Conservation (phyloP, 2,329 filamentous ascomycete genomes). For the Cytospora schulzeri region DNA sequence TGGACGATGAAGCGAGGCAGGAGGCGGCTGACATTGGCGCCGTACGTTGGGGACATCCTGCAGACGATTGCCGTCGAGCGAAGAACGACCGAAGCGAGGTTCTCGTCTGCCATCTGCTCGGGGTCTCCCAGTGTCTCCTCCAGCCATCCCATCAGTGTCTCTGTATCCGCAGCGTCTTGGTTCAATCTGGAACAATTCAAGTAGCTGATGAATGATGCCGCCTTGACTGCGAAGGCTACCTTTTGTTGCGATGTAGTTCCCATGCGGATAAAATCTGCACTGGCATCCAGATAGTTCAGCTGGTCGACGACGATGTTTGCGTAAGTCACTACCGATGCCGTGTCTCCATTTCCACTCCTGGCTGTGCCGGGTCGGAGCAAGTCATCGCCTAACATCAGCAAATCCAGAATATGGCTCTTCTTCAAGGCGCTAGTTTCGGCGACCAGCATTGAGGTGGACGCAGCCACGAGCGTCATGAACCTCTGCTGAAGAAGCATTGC, state of each 20-base stretch:
- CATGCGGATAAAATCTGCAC: conserved; percentile 85
- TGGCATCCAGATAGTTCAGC: conserved; percentile 83
- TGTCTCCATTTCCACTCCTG: conserved; percentile 52
- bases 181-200: conserved; percentile 84
- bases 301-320: conserved; percentile 77
- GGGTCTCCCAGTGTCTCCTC: conserved; percentile 79
- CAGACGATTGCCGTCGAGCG: conserved; percentile 82
- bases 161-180: conserved; percentile 77
- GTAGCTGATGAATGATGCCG: conserved; percentile 78
- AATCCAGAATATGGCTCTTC: conserved; percentile 69
- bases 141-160: conserved; percentile 80
- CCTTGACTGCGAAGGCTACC: conserved; percentile 83
- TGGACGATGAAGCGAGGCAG: conserved; percentile 89
- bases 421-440: conserved; percentile 62
- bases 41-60: conserved; percentile 70
- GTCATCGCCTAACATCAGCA: conserved; percentile 64
- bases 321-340: conserved; percentile 62
- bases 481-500: conserved; percentile 89
- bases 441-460: conserved; percentile 74
- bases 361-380: conserved; percentile 47
- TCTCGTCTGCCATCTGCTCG: conserved; percentile 78
- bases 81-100: conserved; percentile 75
- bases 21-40: conserved; percentile 74
- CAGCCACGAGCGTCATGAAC: conserved; percentile 82
- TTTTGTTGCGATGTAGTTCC: conserved; percentile 85